Percentiles rank a stretch among this genome's conserved stretches.
Conservation (phyloP, 345 rosid species). For the Angophora floribunda region DNA sequence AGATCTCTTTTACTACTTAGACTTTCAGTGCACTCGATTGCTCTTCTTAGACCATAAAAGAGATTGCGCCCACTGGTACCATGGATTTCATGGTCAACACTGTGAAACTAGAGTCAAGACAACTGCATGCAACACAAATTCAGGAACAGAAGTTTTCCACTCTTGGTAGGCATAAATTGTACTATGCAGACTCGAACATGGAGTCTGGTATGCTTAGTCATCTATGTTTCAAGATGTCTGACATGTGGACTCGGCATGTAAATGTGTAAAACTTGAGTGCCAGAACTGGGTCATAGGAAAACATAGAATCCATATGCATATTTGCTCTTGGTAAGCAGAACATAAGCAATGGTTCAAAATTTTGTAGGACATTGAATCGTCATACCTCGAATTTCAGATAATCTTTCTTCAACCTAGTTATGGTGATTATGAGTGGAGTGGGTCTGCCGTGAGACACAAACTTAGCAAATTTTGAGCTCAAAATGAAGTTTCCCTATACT, state of each 20-base stretch:
- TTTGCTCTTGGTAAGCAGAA: neutral
- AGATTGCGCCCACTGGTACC: neutral
- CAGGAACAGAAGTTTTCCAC: neutral
- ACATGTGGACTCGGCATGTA: neutral
- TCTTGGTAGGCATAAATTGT: neutral
- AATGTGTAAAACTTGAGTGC: neutral
- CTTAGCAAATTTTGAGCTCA: neutral
- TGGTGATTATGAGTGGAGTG: neutral
- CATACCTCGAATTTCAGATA: neutral
- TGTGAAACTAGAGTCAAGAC: neutral
- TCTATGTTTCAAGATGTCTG: neutral
- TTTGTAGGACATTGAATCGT: neutral
- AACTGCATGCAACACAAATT: neutral
- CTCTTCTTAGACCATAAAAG: neutral
- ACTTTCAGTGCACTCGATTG: neutral
- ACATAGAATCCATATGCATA: neutral
- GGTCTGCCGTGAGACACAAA: neutral
- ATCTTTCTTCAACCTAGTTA: neutral
- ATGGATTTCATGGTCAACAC: neutral
- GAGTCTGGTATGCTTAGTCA: neutral
- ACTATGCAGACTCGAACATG: neutral
- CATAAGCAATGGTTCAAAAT: neutral
- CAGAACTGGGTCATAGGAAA: neutral
- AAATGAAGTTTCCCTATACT: neutral
- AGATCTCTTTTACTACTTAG: neutral